phyloP scores from a whole-genome alignment of 2,329 filamentous ascomycete species.

The Capronia coronata region DNA sequence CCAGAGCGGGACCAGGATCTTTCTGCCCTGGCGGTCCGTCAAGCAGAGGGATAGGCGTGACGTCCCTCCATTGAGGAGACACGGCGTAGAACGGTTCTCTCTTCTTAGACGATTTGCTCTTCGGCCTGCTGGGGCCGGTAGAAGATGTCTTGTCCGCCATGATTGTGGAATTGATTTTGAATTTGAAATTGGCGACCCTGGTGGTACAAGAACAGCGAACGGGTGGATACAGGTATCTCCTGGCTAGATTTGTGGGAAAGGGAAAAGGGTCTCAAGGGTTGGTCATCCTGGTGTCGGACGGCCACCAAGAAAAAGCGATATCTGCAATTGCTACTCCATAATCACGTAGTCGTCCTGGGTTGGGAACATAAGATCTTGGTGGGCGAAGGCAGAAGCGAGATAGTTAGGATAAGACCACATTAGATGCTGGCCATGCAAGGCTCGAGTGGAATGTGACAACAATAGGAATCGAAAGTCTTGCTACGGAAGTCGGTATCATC shows the following conservation, averaged over 20 bases:
- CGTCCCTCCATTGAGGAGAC: slow-evolving; percentile 75
- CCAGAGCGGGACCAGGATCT: slow-evolving; percentile 57
- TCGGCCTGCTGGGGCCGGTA: slow-evolving; percentile 17
- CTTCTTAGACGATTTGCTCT: slow-evolving; percentile 18
- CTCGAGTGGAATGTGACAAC: slow-evolving; percentile 18
- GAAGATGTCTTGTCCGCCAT: neutral
- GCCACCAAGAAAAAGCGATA: no score
- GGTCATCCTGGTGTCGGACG: no score
- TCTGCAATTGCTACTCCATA: no score
- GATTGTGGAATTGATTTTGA: neutral
- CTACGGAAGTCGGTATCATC: neutral
- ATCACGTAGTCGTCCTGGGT: no score
- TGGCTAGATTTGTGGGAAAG: no score
- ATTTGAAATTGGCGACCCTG: no score
- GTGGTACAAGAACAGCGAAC: no score
- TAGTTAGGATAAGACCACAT: neutral
- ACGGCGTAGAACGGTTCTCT: slow-evolving; percentile 46
- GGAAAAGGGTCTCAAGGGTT: no score
- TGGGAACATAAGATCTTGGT: neutral
- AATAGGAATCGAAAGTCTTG: slow-evolving; percentile 13
- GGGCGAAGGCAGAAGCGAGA: neutral
- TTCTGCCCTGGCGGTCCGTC: slow-evolving; percentile 51
- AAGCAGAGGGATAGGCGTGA: slow-evolving; percentile 73
- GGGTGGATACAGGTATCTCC: no score
- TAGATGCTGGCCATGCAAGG: neutral